Evolutionary conservation across 768 basidiomycete species (phyloP), one percentile per base, ranked within the genome.

Genomic region (Lactarius deliciosus): DNA sequence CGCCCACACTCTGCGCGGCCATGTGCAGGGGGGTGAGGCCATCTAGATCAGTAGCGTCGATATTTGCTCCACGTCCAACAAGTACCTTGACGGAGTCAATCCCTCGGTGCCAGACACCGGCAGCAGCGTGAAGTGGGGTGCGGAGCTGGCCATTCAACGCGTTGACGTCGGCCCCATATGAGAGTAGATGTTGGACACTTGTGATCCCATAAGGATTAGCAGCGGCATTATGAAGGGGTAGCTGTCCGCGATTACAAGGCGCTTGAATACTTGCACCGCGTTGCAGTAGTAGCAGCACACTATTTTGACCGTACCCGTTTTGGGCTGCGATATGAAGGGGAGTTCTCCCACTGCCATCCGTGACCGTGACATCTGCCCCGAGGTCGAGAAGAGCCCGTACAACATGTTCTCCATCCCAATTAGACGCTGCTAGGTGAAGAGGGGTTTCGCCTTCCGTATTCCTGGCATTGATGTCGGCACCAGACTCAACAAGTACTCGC

Each of bases 391-490:
- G 38, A n/a, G 57, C 57, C 25, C n/a, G 36, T 15, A 58, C 57
- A 25, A 58, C 57, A 3, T 16, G 57, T 34, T 61, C 60, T n/a
- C 60, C 60, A 36, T 61, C 60, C 60, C 60, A 61, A 25, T 63
- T 63, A 7, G 22, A 18, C 16, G 45, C 45, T 18, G 53, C 61
- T 15, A 63, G 18, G 53, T 63, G 61, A 40, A 63, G 34, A 20
- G 61, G 32, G 47, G 61, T 63, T 22, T 34, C 47, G 36, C 50
- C 47, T 10, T 63, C 34, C 5, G 13, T 20, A 22, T 53, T 38
- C 25, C 13, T 54, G 28, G 50, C 61, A 13, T 63, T 53, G 7
- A 63, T 54, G 38, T 56, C 62, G 20, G 53, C 62, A 1, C 62
- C 62, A 8, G 16, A 45, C 20, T 64, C 63, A 15, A 64, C 41